Base-by-base conservation (phyloP, 2,329 filamentous ascomycete genomes). In the Calycina herbarum region DNA sequence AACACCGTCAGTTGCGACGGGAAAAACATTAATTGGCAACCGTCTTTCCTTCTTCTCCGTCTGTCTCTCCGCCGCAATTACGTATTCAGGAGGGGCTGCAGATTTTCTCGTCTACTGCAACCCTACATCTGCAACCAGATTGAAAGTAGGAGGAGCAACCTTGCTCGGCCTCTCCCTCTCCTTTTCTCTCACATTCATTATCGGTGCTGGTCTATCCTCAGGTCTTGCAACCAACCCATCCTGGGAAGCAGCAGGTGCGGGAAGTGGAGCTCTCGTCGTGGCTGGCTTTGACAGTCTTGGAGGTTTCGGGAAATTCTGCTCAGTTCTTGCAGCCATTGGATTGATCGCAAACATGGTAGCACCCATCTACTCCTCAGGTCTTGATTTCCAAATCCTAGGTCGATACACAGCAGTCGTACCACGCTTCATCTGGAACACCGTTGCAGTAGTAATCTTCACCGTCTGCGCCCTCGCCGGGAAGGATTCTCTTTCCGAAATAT, bases 21-120 rank as follows among this genome's bases (percentile, higher is more conserved):
- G 79, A 15, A 76, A 80, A 56, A 86, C 84, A 1, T 72, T 88
- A 7, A 77, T 79, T 15, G 87, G 85, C 35, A 85, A 85, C 67
- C 79, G 85, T 2, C 78, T 92, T 38, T 89, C 87, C 4, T 93
- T 91, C 76, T 89, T 93, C 76, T 89, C 86, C 11, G 79, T 92
- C 58, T 90, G 86, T 69, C 79, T 90, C 13, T 87, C 87, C 27
- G 84, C 85, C 1, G 85, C 86, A 7, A 83, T 89, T 62, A 88
- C 86, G 1, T 91, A 89, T 74, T 79, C 84, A 1, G 84, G 86
- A 4, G 82, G 83, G 1, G 86, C 84, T n/a, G 85, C 85, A 0
- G 88, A 91, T 74, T 90, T 86, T 73, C 89, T 89, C 70, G 86
- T 89, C 63, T 91, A 89, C 76, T 89, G 73, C 83, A 83, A 67